Evolutionary conservation across 1,284 basidiomycete species (phyloP).

Genomic region (Sporisorium iseilematis-ciliati): DNA sequence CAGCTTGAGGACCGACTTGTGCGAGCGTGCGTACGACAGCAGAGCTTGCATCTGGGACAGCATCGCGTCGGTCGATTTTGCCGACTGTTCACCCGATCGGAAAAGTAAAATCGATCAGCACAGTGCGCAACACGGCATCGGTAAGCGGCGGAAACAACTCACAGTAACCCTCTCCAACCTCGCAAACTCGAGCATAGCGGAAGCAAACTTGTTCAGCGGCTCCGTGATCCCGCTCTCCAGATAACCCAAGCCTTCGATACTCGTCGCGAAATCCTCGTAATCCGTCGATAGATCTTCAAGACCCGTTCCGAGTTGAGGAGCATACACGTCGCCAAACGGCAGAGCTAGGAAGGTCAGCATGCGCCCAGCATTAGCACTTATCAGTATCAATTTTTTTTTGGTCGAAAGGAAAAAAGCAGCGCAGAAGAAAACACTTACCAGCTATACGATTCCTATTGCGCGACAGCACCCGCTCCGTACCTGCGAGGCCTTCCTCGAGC

Average conservation of each 20-base stretch:
- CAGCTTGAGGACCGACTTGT: conserved; percentile 89
- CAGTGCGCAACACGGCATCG: too few relatives aligned
- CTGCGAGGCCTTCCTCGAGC: conserved; percentile 88
- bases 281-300: conserved; percentile 80
- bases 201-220: conserved; percentile 93
- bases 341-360: conserved; percentile 55
- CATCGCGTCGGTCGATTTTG: conserved; percentile 75
- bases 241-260: conserved; percentile 95
- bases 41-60: conserved; percentile 89
- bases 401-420: background rate
- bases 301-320: conserved; percentile 54
- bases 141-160: conserved; percentile 37
- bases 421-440: conserved; percentile 76
- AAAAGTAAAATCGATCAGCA: background rate
- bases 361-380: conserved; percentile 8
- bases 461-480: conserved; percentile 75
- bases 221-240: conserved; percentile 98
- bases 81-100: conserved; percentile 28
- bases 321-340: conserved; percentile 61
- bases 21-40: conserved; percentile 86
- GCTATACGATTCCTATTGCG: conserved; percentile 69
- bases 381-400: conserved; percentile 20
- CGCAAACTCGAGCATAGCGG: conserved; percentile 84
- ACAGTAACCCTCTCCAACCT: conserved; percentile 57
- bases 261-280: conserved; percentile 95